A percentile compares a stretch with the other conserved stretches of the same genome.
phyloP scores from a whole-genome alignment of 1,284 basidiomycete species.

The Kalmanozyma brasiliensis region DNA sequence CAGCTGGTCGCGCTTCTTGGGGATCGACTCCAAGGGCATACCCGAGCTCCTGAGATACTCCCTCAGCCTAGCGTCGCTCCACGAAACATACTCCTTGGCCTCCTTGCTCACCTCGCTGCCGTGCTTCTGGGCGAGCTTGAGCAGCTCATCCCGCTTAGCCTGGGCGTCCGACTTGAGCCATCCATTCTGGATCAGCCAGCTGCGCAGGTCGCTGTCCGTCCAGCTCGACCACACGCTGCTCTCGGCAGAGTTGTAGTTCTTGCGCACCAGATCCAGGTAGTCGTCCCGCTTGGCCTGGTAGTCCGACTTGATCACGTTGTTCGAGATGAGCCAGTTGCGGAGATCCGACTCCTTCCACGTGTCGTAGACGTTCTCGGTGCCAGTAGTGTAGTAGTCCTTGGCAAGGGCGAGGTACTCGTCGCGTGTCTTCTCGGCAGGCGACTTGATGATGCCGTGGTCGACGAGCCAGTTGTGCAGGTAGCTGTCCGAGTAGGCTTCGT shows the following conservation, averaged over 20 bases:
- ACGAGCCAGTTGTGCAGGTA: conserved; percentile 67
- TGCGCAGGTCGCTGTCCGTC: conserved; percentile 62
- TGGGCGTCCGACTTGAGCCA: conserved; percentile 53
- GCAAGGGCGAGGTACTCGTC: conserved; percentile 59
- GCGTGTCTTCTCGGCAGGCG: conserved; percentile 57
- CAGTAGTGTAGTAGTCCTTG: conserved; percentile 62
- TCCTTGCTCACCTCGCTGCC: conserved; percentile 42
- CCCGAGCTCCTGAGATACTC: conserved; percentile 59
- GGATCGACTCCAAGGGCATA: conserved; percentile 50
- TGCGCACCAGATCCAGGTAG: conserved; percentile 44
- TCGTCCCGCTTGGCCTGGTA: conserved; percentile 58
- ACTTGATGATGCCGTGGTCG: conserved; percentile 58
- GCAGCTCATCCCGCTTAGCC: conserved; percentile 61
- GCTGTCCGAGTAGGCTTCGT: conserved; percentile 61
- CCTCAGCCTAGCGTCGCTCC: conserved; percentile 62
- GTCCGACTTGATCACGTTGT: conserved; percentile 59
- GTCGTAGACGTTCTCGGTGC: conserved; percentile 59
- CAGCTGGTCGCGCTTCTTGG: conserved; percentile 60
- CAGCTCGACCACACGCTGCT: conserved; percentile 57
- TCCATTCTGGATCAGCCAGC: conserved; percentile 58
- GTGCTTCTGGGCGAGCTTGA: conserved; percentile 59
- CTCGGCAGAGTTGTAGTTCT: conserved; percentile 54
- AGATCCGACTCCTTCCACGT: conserved; percentile 62
- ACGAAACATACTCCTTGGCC: conserved; percentile 58
- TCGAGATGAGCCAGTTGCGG: conserved; percentile 58